These are phyloP conservation scores for Gossypium lobatum DNA, from an alignment of 441 rosid genomes.

Conservation along the genomic window DNA sequence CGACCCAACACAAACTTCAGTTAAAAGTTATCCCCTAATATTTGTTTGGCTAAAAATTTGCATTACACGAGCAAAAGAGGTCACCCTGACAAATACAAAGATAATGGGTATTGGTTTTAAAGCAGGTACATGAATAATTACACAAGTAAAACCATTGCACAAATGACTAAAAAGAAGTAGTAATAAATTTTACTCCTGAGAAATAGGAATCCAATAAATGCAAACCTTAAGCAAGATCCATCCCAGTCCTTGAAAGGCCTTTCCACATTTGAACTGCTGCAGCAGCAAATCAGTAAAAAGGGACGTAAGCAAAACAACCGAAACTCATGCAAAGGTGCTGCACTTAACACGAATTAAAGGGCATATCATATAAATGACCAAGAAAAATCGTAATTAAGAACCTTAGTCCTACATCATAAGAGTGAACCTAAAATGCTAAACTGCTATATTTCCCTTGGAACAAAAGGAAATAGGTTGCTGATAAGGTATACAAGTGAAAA, in stretches of 20 bases:
- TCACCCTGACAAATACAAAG: background rate
- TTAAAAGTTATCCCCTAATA: background rate
- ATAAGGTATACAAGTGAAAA: background rate
- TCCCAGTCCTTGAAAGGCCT: conserved; percentile 28
- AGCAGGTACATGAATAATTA: background rate
- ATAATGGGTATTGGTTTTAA: background rate
- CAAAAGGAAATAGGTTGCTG: background rate
- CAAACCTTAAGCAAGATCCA: conserved; percentile 45
- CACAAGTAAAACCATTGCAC: background rate
- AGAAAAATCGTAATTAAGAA: background rate
- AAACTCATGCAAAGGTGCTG: background rate
- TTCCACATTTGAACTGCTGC: conserved; percentile 46
- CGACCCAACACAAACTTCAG: background rate
- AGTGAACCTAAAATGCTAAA: conserved; percentile 1
- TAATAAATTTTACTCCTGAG: background rate
- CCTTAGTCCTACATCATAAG: background rate
- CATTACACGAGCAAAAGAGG: background rate
- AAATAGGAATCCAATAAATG: conserved; percentile 9
- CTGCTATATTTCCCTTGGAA: background rate
- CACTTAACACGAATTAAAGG: background rate
- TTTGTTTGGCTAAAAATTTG: background rate
- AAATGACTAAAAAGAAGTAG: background rate
- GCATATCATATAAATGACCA: background rate
- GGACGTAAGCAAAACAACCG: background rate
- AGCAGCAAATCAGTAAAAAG: conserved; percentile 19